Percentiles rank a stretch among this genome's conserved stretches.
These are phyloP conservation scores for Bathelium albidoporum DNA, from an alignment of 495 filamentous ascomycete species.

Conservation along the genomic window DNA sequence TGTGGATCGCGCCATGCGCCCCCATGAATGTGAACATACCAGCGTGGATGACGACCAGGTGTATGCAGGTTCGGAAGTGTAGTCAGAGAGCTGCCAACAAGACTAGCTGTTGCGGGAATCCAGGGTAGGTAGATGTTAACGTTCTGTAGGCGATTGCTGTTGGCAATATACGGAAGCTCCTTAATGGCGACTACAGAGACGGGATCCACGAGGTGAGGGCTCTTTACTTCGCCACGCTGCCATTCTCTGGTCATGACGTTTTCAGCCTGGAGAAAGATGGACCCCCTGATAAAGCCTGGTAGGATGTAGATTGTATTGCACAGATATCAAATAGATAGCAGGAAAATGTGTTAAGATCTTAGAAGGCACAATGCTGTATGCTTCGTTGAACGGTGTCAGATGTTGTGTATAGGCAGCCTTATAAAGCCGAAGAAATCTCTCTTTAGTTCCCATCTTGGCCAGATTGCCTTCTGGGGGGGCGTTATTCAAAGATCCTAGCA, in stretches of 20 bases:
- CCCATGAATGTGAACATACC: conserved; percentile 61
- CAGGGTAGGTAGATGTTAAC: not conserved
- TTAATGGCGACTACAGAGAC: not conserved
- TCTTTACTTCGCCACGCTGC: not conserved
- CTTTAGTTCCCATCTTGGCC: too few relatives aligned
- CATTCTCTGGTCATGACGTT: not conserved
- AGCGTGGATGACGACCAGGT: conserved; percentile 5
- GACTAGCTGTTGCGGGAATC: not conserved
- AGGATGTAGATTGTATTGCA: too few relatives aligned
- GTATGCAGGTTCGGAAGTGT: not conserved
- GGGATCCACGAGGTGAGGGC: not conserved
- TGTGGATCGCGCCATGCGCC: conserved; percentile 79
- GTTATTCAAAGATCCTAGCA: too few relatives aligned
- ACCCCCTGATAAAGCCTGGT: too few relatives aligned
- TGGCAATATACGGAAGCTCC: not conserved
- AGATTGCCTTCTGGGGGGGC: too few relatives aligned
- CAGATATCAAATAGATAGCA: too few relatives aligned
- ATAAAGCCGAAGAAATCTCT: too few relatives aligned
- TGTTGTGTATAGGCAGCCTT: too few relatives aligned
- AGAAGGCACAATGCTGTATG: too few relatives aligned
- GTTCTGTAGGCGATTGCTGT: not conserved
- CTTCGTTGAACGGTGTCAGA: too few relatives aligned
- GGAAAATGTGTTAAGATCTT: too few relatives aligned
- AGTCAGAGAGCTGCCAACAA: not conserved
- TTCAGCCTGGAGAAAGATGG: not conserved